A percentile compares a stretch with the other conserved stretches of the same genome.
Evolutionary conservation across 2,329 filamentous ascomycete species (phyloP).

Genomic region (Pyricularia grisea): DNA sequence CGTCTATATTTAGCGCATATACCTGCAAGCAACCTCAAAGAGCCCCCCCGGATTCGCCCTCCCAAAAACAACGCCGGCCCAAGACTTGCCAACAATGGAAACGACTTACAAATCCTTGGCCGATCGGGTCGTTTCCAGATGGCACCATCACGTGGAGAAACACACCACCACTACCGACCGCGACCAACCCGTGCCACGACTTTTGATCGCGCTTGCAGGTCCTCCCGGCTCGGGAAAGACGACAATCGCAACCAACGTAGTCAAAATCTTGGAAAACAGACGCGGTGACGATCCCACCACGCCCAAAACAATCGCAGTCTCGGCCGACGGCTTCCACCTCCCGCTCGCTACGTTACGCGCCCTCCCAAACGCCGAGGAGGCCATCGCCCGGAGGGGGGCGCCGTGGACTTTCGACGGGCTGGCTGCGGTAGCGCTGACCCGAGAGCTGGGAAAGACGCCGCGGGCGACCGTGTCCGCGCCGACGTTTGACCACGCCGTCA

Average conservation of each 20-base stretch:
- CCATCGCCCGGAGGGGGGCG: conserved; percentile 20
- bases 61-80: background rate
- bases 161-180: conserved; percentile 4
- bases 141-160: conserved; percentile 10
- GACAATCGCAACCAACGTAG: conserved; percentile 13
- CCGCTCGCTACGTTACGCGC: conserved; percentile 15
- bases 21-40: background rate
- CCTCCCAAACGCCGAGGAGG: conserved; percentile 20
- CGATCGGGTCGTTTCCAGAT: conserved; percentile 13
- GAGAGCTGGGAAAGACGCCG: conserved; percentile 8
- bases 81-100: conserved; percentile 12
- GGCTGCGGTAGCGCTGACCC: conserved; percentile 13
- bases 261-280: conserved; percentile 3
- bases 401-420: conserved; percentile 23
- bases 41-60: no score
- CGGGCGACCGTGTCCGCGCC: conserved; percentile 9
- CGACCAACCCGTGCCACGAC: background rate
- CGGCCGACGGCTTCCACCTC: conserved; percentile 20
- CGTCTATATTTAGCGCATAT: background rate
- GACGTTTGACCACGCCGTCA: conserved; percentile 15
- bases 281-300: conserved; percentile 1
- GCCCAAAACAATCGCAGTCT: conserved; percentile 13
- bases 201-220: conserved; percentile 15
- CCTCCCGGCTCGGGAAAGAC: conserved; percentile 16
- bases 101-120: conserved; percentile 15